Base-by-base conservation (phyloP, 345 rosid species). In the Ricinus communis region DNA sequence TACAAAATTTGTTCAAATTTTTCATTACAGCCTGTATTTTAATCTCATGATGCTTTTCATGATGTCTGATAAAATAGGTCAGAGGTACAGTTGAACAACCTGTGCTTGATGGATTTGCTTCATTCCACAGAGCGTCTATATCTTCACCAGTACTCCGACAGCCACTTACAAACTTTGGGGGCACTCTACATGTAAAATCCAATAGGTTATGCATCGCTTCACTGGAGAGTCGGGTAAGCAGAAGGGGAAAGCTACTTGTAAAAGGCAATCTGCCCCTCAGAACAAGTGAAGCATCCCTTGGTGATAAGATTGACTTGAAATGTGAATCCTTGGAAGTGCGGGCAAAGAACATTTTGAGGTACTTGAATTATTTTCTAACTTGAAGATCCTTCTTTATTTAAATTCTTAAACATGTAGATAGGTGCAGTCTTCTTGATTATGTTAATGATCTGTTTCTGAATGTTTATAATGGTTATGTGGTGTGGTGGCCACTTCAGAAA, bases 31-130 rank as follows among this genome's bases (percentile, higher is more conserved):
- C 53, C 12, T 30, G 43, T 33, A 33, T 36, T 68, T 25, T 45
- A 28, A 57, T 58, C 30, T 36, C 40, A 40, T 22, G 28, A 51
- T 45, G 46, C 24, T 65, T 68, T 66, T 71, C 53, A 52, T 69
- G 28, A 62, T 65, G 71, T 77, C 51, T 13, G 50, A 75, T 77
- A 41, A 53, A 72, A 74, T 76, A 93, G 96, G 93, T 93, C 58
- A 87, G 99, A 76, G 99, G 99, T 76, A 91, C 99, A 61, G 96
- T 91, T 69, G 99, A 92, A 69, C 87, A 94, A 74, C 97, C 99
- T 21, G 83, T 91, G 71, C 78, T 94, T 63, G 95, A 91, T 66
- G 97, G 97, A 66, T 87, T 93, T 74, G 96, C 98, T 27, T 88
- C 97, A 70, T 94, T 91, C 81, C 87, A 90, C 77, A 81, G 92